phyloP scores from a whole-genome alignment of 176 grass and related monocot species.

The Tuctoria greenei region DNA sequence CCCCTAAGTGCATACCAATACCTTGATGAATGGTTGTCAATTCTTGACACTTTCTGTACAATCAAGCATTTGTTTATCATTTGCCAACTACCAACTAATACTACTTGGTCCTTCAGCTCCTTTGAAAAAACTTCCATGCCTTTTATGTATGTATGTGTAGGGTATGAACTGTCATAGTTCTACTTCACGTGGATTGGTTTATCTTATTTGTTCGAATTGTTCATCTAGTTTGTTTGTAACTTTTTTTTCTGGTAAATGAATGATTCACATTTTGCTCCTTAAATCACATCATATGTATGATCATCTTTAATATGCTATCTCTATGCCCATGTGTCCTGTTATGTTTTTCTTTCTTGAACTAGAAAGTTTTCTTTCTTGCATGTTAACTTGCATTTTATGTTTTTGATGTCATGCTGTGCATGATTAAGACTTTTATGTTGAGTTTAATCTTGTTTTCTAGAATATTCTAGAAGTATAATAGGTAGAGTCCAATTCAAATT shows the following conservation, averaged over 20 bases:
- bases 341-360: neutral
- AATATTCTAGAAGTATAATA: too few species aligned
- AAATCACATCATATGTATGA: neutral
- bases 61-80: conserved; percentile 16
- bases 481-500: too few species aligned
- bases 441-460: too few species aligned
- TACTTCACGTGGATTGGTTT: neutral
- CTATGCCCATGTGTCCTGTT: neutral
- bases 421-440: too few species aligned
- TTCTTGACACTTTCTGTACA: neutral
- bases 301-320: neutral
- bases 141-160: conserved; percentile 15
- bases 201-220: neutral
- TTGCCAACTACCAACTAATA: conserved; percentile 25
- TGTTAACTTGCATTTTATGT: neutral
- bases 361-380: neutral
- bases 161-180: neutral
- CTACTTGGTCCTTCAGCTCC: neutral
- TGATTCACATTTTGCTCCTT: neutral
- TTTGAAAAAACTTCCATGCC: neutral
- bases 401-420: too few species aligned
- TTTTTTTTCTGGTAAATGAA: neutral
- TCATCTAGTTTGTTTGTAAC: neutral
- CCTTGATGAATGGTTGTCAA: neutral
- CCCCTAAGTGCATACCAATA: neutral